Evolutionary conservation across 1,284 basidiomycete species (phyloP), one percentile per base, ranked within the genome.

Genomic region (Ustilago shanxiensis): DNA sequence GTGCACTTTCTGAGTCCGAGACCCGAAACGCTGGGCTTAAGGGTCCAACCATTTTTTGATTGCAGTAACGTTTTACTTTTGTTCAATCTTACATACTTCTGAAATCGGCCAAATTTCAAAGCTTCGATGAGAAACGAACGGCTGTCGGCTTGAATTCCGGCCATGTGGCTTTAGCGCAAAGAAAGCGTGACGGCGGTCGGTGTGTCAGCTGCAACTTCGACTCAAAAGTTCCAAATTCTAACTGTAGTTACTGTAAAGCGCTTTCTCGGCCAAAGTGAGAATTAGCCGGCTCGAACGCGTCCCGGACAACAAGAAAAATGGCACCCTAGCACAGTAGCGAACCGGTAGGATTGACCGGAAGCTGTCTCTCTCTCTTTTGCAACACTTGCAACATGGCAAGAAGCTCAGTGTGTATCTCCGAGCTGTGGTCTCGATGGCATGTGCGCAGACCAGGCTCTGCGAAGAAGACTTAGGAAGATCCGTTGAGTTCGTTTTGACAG

Each of bases 321-420:
- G 47, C 47, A 49, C 47, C 5, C 6, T 6, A 49, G 47, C 47
- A 44, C 41, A 49, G 47, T 16, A 14, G 5, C 18, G 28, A 28
- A 41, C 54, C 54, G 54, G 37, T 29, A 41, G 24, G 16, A 29
- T 22, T 20, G 14, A 44, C 39, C 54, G 22, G 22, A 41, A 52
- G 50, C 22, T 33, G 16, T 31, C 14, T 29, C 47, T 29, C 14
- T 7, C 22, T 1, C 47, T n/a, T 13, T 22, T 33, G 31, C 31
- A 26, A 20, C 26, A 6, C 26, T 51, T 24, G 28, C 9, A 26
- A 20, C 26, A 6, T 33, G 35, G 33, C 52, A 54, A 54, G 33
- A 54, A 54, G 20, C n/a, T 39, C 22, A 26, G 11, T 31, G 55
- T 45, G 26, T 57, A 57, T 57, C 55, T 57, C 55, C 55, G 55